Evolutionary conservation across 208 protist genomes (phyloP).

Genomic region (Acanthamoeba triangularis): DNA sequence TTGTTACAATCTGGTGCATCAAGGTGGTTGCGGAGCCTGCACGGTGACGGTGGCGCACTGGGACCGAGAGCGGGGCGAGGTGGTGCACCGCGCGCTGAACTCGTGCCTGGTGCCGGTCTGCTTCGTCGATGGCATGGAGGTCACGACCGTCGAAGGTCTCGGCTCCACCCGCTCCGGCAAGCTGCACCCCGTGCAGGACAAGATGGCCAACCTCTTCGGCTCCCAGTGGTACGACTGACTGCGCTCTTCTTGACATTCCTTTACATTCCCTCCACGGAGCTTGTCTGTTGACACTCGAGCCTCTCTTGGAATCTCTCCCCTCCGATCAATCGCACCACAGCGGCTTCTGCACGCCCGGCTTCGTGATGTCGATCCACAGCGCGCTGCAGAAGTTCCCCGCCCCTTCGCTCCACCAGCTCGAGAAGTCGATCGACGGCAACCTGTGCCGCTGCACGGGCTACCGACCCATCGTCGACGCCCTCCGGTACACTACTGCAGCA

Average conservation of each 20-base stretch:
- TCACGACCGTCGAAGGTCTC: slow-evolving; percentile 91
- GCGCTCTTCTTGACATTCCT: neutral
- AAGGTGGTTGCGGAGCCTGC: slow-evolving; percentile 95
- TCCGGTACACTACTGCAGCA: slow-evolving; percentile 71
- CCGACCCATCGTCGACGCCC: slow-evolving; percentile 92
- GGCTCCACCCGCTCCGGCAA: slow-evolving; percentile 80
- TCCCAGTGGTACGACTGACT: slow-evolving; percentile 87
- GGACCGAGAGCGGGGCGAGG: slow-evolving; percentile 49
- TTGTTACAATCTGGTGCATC: slow-evolving; percentile 81
- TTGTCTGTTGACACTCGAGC: neutral
- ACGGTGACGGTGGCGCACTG: slow-evolving; percentile 91
- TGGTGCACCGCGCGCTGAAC: slow-evolving; percentile 87
- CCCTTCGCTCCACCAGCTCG: slow-evolving; percentile 77
- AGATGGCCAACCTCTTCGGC: slow-evolving; percentile 84
- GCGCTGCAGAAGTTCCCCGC: slow-evolving; percentile 79
- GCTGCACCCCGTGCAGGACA: slow-evolving; percentile 89
- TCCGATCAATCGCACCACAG: slow-evolving; percentile 61
- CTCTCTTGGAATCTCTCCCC: neutral
- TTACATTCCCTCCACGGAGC: too few species aligned
- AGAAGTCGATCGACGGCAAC: slow-evolving; percentile 90
- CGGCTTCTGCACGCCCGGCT: slow-evolving; percentile 94
- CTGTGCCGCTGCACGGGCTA: slow-evolving; percentile 96
- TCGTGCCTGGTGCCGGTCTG: slow-evolving; percentile 91
- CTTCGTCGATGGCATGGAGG: slow-evolving; percentile 85
- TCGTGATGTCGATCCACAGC: slow-evolving; percentile 87